phyloP scores from a whole-genome alignment of 2,329 filamentous ascomycete species.

The Alternaria incomplexa region DNA sequence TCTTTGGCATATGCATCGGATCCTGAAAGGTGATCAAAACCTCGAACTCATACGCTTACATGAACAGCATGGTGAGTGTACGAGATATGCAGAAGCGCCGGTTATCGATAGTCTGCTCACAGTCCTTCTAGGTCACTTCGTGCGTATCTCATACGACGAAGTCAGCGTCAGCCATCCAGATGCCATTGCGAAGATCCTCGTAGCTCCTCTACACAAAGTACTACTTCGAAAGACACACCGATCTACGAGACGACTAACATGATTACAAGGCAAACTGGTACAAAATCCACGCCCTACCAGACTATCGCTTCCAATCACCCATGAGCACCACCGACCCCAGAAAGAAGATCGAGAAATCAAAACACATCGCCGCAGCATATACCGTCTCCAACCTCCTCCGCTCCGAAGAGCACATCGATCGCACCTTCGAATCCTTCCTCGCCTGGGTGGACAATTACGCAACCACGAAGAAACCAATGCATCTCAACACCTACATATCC shows the following conservation, averaged over 20 bases:
- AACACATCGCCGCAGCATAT: constrained; percentile 23
- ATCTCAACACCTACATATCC: constrained; percentile 49
- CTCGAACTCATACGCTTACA: constrained; percentile 45
- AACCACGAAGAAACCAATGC: neutral
- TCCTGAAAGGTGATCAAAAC: constrained; percentile 47
- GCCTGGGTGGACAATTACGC: neutral
- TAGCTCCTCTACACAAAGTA: constrained; percentile 44
- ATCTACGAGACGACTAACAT: neutral
- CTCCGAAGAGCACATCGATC: constrained; percentile 33
- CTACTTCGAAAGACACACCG: neutral
- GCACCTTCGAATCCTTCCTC: constrained; percentile 6
- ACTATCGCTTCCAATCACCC: constrained; percentile 50
- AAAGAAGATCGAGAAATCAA: constrained; percentile 34
- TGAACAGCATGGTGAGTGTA: constrained; percentile 46
- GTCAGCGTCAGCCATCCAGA: constrained; percentile 54
- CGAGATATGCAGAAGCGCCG: neutral
- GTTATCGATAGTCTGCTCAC: neutral
- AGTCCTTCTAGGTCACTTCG: constrained; percentile 43
- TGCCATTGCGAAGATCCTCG: constrained; percentile 48
- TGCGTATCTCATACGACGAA: constrained; percentile 54
- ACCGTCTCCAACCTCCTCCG: constrained; percentile 36
- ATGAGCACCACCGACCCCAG: constrained; percentile 50
- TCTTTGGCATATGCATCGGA: constrained; percentile 47
- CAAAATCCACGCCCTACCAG: constrained; percentile 47
- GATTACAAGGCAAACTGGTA: constrained; percentile 39